Percentiles rank a stretch among this genome's conserved stretches.
phyloP scores from a whole-genome alignment of 345 rosid genomes.

The Gossypium sturtianum region DNA sequence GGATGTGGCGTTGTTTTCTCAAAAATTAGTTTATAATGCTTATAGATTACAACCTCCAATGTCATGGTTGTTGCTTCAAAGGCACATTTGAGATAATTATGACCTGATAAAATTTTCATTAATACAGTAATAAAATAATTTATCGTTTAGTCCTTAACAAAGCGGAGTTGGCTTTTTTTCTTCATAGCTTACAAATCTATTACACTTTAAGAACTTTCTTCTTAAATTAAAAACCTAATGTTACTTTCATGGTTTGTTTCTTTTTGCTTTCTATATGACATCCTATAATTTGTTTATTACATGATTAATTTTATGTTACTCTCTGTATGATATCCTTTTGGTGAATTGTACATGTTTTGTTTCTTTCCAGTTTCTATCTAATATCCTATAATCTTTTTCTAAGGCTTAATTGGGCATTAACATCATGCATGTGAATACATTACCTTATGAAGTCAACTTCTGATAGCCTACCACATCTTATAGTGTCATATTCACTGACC shows the following conservation, averaged over 20 bases:
- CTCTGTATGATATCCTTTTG: not conserved
- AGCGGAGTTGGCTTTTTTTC: not conserved
- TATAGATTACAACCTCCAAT: not conserved
- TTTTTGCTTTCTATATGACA: not conserved
- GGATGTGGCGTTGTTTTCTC: not conserved
- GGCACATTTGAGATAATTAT: not conserved
- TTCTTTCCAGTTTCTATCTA: not conserved
- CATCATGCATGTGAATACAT: not conserved
- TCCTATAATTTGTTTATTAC: not conserved
- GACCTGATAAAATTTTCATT: not conserved
- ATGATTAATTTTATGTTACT: not conserved
- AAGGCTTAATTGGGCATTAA: slow-evolving; percentile 4
- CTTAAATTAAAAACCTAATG: not conserved
- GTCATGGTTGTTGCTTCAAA: not conserved
- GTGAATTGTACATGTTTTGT: not conserved
- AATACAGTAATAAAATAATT: not conserved
- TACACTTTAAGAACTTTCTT: not conserved
- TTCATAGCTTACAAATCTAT: not conserved
- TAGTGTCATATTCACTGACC: not conserved
- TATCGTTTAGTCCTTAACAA: not conserved
- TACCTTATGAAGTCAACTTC: not conserved
- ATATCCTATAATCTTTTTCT: not conserved
- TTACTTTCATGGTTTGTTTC: not conserved
- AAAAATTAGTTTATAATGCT: not conserved
- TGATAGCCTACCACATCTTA: not conserved